Conservation (phyloP, 78 protist species). For the Capsaspora owczarzaki region DNA sequence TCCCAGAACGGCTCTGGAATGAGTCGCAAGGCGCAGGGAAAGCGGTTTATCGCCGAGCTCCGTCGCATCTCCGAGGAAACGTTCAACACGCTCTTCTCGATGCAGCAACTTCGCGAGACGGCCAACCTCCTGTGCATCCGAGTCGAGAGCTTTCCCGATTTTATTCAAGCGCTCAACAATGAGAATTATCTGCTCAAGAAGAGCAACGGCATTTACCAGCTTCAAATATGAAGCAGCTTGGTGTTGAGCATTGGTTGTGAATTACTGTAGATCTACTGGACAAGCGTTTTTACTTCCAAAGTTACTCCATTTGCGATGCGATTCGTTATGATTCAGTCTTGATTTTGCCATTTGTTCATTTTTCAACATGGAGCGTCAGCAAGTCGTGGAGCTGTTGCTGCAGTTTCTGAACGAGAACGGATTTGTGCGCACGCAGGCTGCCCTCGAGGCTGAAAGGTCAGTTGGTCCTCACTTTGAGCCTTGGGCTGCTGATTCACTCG, state of each 20-base stretch:
- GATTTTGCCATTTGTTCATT: no score
- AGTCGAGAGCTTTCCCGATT: neutral
- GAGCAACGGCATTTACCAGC: constrained; percentile 15
- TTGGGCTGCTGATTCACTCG: no score
- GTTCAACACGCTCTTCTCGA: neutral
- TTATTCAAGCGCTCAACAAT: neutral
- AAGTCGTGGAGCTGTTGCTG: no score
- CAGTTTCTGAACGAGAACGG: no score
- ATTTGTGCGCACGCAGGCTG: no score
- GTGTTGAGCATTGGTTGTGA: neutral
- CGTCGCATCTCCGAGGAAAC: neutral
- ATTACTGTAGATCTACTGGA: no score
- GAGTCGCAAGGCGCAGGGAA: constrained; percentile 9
- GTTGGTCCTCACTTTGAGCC: no score
- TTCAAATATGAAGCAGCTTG: neutral
- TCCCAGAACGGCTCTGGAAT: constrained; percentile 1
- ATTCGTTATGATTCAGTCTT: no score
- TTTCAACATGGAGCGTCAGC: no score
- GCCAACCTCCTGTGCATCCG: neutral
- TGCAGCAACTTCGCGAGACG: neutral
- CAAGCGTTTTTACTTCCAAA: no score
- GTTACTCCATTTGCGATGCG: no score
- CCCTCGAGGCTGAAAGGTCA: no score
- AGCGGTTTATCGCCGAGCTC: neutral
- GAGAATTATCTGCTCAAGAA: constrained; percentile 11